Percentiles rank a stretch among this genome's conserved stretches.
These are phyloP conservation scores for Saraca asoca DNA, from an alignment of 331 rosid genomes.

Conservation along the genomic window DNA sequence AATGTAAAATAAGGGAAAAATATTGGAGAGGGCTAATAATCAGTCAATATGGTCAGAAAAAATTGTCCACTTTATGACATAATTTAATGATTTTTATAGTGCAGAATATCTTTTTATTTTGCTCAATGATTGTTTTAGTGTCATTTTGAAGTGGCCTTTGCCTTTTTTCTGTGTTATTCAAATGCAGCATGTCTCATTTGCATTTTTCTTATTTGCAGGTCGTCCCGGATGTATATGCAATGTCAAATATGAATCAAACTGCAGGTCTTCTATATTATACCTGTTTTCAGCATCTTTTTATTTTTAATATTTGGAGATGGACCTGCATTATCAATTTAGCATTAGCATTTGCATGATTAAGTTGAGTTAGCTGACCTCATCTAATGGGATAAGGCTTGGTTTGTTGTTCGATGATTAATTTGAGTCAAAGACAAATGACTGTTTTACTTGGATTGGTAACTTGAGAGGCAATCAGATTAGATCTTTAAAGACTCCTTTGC, in stretches of 20 bases:
- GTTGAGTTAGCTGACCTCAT: not conserved
- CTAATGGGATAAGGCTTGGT: no score
- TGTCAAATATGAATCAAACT: slow-evolving; percentile 60
- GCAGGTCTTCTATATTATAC: slow-evolving; percentile 66
- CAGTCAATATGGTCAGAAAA: slow-evolving; percentile 3
- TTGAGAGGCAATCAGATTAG: slow-evolving; percentile 11
- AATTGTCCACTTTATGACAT: not conserved
- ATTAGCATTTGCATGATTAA: slow-evolving; percentile 6
- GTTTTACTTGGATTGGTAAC: slow-evolving; percentile 29
- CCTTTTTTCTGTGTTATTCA: slow-evolving; percentile 23
- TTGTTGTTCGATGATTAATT: no score
- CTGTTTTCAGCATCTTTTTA: slow-evolving; percentile 23
- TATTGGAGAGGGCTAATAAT: slow-evolving; percentile 1
- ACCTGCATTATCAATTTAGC: slow-evolving; percentile 24
- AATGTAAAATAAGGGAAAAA: not conserved
- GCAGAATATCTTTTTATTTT: slow-evolving; percentile 20
- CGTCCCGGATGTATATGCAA: slow-evolving; percentile 89
- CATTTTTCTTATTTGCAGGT: slow-evolving; percentile 48
- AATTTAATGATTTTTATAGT: slow-evolving; percentile 13
- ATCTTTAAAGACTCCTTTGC: slow-evolving; percentile 23
- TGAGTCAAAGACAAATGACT: slow-evolving; percentile 16
- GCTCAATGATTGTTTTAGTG: slow-evolving; percentile 10
- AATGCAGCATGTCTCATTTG: slow-evolving; percentile 26
- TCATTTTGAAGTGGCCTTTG: slow-evolving; percentile 18
- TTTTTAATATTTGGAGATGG: not conserved